Percentiles rank a stretch among this genome's conserved stretches.
These are phyloP conservation scores for Hypoxylon sp. DNA, from an alignment of 2,329 filamentous ascomycete species.

Conservation along the genomic window DNA sequence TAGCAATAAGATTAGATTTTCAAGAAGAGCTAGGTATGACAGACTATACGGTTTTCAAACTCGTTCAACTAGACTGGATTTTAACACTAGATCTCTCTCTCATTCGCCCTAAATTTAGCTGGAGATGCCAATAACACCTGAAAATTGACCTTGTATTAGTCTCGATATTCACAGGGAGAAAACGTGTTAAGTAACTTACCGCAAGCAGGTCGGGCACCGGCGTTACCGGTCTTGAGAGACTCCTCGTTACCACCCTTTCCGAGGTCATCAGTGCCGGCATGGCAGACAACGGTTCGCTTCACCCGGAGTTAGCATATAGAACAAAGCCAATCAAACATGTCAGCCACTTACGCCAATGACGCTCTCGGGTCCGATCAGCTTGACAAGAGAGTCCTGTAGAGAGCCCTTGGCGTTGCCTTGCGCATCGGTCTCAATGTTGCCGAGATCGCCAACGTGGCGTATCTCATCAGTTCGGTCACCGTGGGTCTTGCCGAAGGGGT, in stretches of 20 bases:
- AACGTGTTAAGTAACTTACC: slow-evolving; percentile 68
- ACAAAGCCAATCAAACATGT: not conserved
- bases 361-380: slow-evolving; percentile 96
- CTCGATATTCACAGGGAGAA: not conserved
- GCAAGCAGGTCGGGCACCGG: slow-evolving; percentile 92
- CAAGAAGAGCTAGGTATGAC: slow-evolving; percentile 19
- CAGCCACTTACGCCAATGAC: slow-evolving; percentile 85
- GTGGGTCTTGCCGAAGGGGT: slow-evolving; percentile 93
- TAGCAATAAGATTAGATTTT: slow-evolving; percentile 19
- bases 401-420: slow-evolving; percentile 91
- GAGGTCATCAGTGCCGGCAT: slow-evolving; percentile 96
- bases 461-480: slow-evolving; percentile 85
- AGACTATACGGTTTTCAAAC: slow-evolving; percentile 22
- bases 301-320: slow-evolving; percentile 45
- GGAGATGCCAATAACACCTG: slow-evolving; percentile 91
- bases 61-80: slow-evolving; percentile 22
- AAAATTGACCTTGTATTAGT: slow-evolving; percentile 15
- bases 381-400: slow-evolving; percentile 84
- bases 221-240: slow-evolving; percentile 98
- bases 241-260: slow-evolving; percentile 93
- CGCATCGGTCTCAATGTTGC: slow-evolving; percentile 95
- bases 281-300: slow-evolving; percentile 93
- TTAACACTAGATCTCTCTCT: slow-evolving; percentile 16
- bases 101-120: slow-evolving; percentile 48
- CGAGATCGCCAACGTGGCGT: slow-evolving; percentile 97